These are phyloP conservation scores for Bertia moriformis DNA, from an alignment of 2,329 filamentous ascomycete genomes.

Conservation along the genomic window DNA sequence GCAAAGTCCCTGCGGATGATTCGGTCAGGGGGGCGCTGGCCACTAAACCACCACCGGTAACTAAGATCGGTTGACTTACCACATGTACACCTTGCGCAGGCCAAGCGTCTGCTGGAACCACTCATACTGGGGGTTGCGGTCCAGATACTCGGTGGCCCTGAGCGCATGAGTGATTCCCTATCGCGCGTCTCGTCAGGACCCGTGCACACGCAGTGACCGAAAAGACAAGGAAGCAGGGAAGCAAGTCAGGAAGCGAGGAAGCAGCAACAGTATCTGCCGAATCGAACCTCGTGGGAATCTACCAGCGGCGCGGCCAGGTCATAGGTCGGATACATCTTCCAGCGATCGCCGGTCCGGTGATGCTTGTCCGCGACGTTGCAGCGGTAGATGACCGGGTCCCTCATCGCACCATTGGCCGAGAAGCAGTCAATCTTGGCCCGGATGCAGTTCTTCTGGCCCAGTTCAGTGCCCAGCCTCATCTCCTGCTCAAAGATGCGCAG, in stretches of 20 bases:
- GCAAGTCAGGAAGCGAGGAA: no score
- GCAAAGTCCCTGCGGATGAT: no score
- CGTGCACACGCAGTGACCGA: no score
- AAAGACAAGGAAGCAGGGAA: no score
- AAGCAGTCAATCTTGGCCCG: conserved; percentile 85
- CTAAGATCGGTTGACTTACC: no score
- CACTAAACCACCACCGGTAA: no score
- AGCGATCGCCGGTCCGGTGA: conserved; percentile 63
- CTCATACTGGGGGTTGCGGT: conserved; percentile 73
- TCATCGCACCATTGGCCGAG: conserved; percentile 86
- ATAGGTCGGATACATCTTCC: conserved; percentile 81
- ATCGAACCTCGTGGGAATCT: conserved; percentile 65
- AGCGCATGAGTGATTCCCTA: conserved; percentile 71
- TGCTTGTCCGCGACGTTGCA: conserved; percentile 54
- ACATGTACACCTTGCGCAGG: conserved; percentile 66
- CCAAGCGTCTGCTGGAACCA: conserved; percentile 68
- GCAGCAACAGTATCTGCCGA: no score
- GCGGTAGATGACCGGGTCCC: conserved; percentile 93
- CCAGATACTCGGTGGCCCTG: conserved; percentile 74
- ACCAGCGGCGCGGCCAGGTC: conserved; percentile 75
- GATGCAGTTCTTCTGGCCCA: conserved; percentile 77
- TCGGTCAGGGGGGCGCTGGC: no score
- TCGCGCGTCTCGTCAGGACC: no score
- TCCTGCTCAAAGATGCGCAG: conserved; percentile 69
- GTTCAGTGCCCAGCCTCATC: conserved; percentile 75